Evolutionary conservation across 139 green algal species (phyloP), one percentile per base, ranked within the genome.

Genomic region (Chlamydomonas sp.): DNA sequence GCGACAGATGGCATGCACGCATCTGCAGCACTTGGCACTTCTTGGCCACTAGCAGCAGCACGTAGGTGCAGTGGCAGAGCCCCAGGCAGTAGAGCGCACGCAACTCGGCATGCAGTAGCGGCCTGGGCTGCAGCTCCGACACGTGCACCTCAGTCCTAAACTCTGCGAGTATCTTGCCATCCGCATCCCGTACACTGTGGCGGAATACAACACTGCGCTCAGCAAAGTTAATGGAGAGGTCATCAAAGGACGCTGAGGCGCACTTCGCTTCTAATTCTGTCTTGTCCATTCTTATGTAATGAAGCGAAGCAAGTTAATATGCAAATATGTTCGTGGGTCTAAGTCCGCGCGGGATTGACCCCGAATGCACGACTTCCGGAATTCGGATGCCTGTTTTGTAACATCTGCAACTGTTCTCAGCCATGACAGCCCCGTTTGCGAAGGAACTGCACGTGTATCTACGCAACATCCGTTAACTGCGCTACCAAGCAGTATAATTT

Each of bases 61-160:
- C 75, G 59, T 64, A 79, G 59, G 75, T 79, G 31, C 75, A 59
- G 75, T 79, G 75, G 75, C 75, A 79, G 49, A 79, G 75, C 15
- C 75, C 75, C 57, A 79, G 63, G 75, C 57, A 14, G 31, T 66
- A 58, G 14, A 79, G 75, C 75, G 75, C 75, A 12, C 75, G 58
- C 75, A 18, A 57, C 49, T 79, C 75, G 49, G 75, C 3, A 9
- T 63, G 31, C 1, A 58, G 63, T 49, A 79, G n/a, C 57, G 75
- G 75, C 4, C 75, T 57, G 7, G 75, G 75, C 75, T 79, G 75
- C 75, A 79, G 59, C 75, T 49, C 75, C 75, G 75, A 79, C 2
- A 79, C 63, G 75, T 63, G 31, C 10, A 79, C 31, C 31, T 79
- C 75, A 58, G 75, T 79, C 2, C 7, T 14, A 17, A 79, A 79